Evolutionary conservation across 805 yeast genomes (phyloP).

Genomic region (Candida sakaeoensis): DNA sequence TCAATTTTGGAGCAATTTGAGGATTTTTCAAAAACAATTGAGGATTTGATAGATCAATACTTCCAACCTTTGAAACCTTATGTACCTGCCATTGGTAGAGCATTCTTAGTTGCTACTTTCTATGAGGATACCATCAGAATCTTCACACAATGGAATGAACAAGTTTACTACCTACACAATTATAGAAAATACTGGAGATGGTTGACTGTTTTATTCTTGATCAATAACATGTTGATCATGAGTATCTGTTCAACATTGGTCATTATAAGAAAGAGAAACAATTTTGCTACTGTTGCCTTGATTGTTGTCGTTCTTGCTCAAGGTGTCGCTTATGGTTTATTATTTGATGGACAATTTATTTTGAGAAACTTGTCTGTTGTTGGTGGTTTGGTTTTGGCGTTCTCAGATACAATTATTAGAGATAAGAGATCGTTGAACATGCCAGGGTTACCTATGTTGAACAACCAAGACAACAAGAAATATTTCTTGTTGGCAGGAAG

Average conservation of each 20-base stretch:
- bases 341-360: conserved; percentile 76
- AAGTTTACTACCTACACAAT: conserved; percentile 75
- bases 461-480: conserved; percentile 70
- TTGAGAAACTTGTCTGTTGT: conserved; percentile 84
- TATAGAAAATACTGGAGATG: conserved; percentile 76
- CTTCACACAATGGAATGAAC: conserved; percentile 85
- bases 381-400: conserved; percentile 86
- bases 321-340: conserved; percentile 84
- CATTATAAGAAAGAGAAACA: conserved; percentile 63
- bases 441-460: conserved; percentile 75
- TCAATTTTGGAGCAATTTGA: conserved; percentile 43
- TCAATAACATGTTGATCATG: conserved; percentile 67
- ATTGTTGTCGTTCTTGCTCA: conserved; percentile 72
- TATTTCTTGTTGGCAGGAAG: conserved; percentile 86
- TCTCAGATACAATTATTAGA: conserved; percentile 80
- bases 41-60: conserved; percentile 50
- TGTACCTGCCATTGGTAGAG: conserved; percentile 84
- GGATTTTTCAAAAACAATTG: conserved; percentile 48
- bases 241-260: conserved; percentile 65
- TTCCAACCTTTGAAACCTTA: conserved; percentile 58
- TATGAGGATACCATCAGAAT: conserved; percentile 86
- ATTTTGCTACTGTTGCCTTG: conserved; percentile 67
- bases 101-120: conserved; percentile 89
- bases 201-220: conserved; percentile 70
- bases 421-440: conserved; percentile 61